A percentile compares a stretch with the other conserved stretches of the same genome.
These are phyloP conservation scores for Picochlorum costavermella DNA, from an alignment of 139 green algal species.

Conservation along the genomic window DNA sequence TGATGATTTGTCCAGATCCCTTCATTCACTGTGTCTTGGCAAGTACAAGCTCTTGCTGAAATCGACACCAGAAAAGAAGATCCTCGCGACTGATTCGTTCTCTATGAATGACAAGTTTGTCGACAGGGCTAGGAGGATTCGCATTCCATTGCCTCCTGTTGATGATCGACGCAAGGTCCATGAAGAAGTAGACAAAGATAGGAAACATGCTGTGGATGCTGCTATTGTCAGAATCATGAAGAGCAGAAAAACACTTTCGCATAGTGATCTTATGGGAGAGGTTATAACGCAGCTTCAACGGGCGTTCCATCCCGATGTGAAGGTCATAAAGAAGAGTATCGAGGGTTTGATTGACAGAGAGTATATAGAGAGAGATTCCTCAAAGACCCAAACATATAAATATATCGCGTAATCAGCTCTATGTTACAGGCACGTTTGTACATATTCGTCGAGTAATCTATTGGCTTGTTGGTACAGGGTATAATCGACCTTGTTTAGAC, in stretches of 20 bases:
- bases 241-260: constrained; percentile 58
- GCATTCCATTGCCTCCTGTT: constrained; percentile 72
- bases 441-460: background rate
- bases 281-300: constrained; percentile 89
- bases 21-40: constrained; percentile 79
- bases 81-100: constrained; percentile 81
- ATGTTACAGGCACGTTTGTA: background rate
- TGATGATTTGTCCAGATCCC: constrained; percentile 76
- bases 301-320: constrained; percentile 97
- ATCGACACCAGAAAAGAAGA: constrained; percentile 53
- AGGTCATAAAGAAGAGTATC: constrained; percentile 95
- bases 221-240: constrained; percentile 48
- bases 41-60: constrained; percentile 91
- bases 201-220: constrained; percentile 53
- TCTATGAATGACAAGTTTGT: constrained; percentile 80
- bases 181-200: constrained; percentile 86
- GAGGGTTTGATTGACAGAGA: constrained; percentile 92
- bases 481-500: background rate
- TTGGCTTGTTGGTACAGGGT: background rate
- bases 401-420: constrained; percentile 11
- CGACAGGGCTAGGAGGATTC: constrained; percentile 83
- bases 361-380: constrained; percentile 82
- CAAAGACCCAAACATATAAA: constrained; percentile 26
- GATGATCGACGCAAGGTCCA: constrained; percentile 88
- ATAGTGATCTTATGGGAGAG: constrained; percentile 87